Conservation (phyloP, 805 yeast species). For the Candida glaebosa region DNA sequence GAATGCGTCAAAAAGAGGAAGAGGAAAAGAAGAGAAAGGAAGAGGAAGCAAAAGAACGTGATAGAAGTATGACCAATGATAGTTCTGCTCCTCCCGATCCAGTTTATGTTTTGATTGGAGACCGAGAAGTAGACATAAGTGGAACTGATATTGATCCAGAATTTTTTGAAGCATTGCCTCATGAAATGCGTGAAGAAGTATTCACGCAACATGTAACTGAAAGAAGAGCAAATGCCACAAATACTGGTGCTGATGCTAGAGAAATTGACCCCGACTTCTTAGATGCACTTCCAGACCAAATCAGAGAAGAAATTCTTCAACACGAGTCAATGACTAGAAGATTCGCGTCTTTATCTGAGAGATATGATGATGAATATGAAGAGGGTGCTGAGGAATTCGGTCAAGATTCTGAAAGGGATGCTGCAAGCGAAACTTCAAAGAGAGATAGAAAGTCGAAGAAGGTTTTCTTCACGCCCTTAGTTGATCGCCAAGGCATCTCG, state of each 20-base stretch:
- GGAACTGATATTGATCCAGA: conserved; percentile 93
- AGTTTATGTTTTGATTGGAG: conserved; percentile 69
- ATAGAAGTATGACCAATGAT: conserved; percentile 17
- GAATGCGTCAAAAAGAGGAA: conserved; percentile 25
- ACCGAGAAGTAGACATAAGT: conserved; percentile 74
- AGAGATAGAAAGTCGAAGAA: conserved; percentile 10
- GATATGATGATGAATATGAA: conserved; percentile 19
- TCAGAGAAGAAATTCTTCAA: conserved; percentile 60
- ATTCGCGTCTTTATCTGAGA: conserved; percentile 24
- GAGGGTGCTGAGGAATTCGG: conserved; percentile 20
- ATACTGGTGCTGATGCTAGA: conserved; percentile 42
- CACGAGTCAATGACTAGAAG: conserved; percentile 50
- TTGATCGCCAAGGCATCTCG: conserved; percentile 74
- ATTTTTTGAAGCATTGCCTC: conserved; percentile 85
- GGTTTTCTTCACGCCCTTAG: conserved; percentile 56
- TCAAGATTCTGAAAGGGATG: conserved; percentile 15
- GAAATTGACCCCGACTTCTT: conserved; percentile 80
- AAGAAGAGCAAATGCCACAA: conserved; percentile 56
- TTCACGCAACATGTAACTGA: conserved; percentile 80
- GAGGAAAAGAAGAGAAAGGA: conserved; percentile 25
- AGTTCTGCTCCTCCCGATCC: conserved; percentile 37
- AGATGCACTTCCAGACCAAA: conserved; percentile 69
- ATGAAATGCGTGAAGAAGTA: conserved; percentile 89
- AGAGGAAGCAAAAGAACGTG: conserved; percentile 22
- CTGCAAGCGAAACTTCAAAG: conserved; percentile 11